Evolutionary conservation across 2,329 filamentous ascomycete species (phyloP).

Genomic region (Apiospora pterosperma): DNA sequence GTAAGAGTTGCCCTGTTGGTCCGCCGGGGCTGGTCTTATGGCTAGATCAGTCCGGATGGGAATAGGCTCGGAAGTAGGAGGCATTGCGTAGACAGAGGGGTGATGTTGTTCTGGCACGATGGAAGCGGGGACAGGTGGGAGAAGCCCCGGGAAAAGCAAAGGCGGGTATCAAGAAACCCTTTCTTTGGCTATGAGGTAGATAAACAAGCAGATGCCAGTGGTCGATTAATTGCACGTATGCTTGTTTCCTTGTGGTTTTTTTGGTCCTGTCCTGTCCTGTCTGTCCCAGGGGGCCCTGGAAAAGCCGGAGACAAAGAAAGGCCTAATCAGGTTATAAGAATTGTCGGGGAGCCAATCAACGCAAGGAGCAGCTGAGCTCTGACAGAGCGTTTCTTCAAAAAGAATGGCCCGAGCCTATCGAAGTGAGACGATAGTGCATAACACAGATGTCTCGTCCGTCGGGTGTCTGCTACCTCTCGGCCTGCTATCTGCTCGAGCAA

Average conservation of each 20-base stretch:
- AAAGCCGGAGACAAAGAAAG: constrained; percentile 3
- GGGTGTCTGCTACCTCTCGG: constrained; percentile 9
- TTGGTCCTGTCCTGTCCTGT: background rate
- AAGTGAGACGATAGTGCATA: constrained; percentile 8
- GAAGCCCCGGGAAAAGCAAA: background rate
- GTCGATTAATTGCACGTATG: background rate
- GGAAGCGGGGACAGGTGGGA: background rate
- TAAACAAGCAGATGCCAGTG: background rate
- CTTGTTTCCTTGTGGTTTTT: background rate
- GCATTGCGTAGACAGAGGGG: constrained; percentile 16
- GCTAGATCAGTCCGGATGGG: constrained; percentile 29
- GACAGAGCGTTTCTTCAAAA: constrained; percentile 9
- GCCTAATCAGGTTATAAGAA: constrained; percentile 11
- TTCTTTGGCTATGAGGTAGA: background rate
- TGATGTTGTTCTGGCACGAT: constrained; percentile 1
- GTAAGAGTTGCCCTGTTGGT: constrained; percentile 20
- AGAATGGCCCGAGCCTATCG: constrained; percentile 11
- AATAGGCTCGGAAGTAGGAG: constrained; percentile 25
- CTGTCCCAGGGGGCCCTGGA: background rate
- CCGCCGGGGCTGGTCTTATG: constrained; percentile 23
- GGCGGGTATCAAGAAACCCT: background rate
- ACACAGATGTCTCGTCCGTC: constrained; percentile 5
- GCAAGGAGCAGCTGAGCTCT: constrained; percentile 7
- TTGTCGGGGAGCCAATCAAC: constrained; percentile 7
- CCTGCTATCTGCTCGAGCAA: background rate